Percentiles rank a stretch among this genome's conserved stretches.
These are phyloP conservation scores for Tilletia indica DNA, from an alignment of 1,284 basidiomycete genomes.

Conservation along the genomic window DNA sequence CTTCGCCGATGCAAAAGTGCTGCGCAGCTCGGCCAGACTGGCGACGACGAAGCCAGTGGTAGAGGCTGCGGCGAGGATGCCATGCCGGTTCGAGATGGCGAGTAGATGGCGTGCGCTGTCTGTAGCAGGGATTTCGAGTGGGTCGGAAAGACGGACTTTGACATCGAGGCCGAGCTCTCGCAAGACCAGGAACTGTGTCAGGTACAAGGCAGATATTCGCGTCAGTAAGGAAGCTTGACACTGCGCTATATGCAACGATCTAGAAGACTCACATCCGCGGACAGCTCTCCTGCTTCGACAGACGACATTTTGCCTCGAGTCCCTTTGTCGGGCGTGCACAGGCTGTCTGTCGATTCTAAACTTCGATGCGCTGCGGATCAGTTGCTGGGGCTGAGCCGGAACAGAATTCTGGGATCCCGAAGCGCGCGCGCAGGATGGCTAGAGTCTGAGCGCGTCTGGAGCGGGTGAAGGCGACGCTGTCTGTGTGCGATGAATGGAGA, in stretches of 20 bases:
- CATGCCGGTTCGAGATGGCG: conserved; percentile 6
- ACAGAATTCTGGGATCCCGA: no score
- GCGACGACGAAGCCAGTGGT: conserved; percentile 1
- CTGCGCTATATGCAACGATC: not conserved
- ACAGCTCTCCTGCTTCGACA: not conserved
- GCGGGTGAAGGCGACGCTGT: no score
- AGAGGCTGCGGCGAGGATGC: conserved; percentile 2
- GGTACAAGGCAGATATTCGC: not conserved
- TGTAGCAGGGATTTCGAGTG: not conserved
- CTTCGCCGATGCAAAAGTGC: not conserved
- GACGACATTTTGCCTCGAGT: not conserved
- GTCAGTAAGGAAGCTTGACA: not conserved
- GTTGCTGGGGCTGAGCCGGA: no score
- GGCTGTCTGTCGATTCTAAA: no score
- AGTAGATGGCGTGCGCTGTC: conserved; percentile 4
- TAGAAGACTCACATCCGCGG: not conserved
- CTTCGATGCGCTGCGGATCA: no score
- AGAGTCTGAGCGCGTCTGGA: no score
- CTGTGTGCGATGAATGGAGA: no score
- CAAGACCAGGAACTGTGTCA: not conserved
- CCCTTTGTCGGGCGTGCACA: no score
- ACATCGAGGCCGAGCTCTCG: conserved; percentile 12
- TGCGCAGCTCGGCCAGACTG: conserved; percentile 3
- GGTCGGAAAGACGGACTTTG: conserved; percentile 7
- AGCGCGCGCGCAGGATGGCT: no score